phyloP scores from a whole-genome alignment of 2,329 filamentous ascomycete species.

The Tolypocladium capitatum region DNA sequence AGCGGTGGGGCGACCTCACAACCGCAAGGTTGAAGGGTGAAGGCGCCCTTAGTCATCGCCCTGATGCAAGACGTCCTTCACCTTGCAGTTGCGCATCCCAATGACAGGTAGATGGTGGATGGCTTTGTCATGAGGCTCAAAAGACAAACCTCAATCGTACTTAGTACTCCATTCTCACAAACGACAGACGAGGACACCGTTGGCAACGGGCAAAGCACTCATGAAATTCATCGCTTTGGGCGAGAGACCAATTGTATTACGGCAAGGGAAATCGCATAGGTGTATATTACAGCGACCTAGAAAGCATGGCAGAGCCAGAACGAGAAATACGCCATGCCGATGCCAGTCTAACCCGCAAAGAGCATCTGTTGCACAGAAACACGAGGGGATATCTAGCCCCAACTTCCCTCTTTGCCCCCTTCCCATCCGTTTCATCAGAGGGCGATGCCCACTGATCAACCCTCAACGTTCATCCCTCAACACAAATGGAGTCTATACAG shows the following conservation, averaged over 20 bases:
- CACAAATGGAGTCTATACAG: constrained; percentile 27
- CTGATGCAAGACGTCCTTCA: not conserved
- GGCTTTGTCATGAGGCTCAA: not conserved
- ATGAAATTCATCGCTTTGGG: too few species aligned
- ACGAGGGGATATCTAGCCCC: constrained; percentile 23
- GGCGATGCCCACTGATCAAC: constrained; percentile 22
- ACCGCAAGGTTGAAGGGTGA: not conserved
- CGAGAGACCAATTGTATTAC: constrained; percentile 4
- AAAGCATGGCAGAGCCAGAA: constrained; percentile 32
- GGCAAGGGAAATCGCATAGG: constrained; percentile 41
- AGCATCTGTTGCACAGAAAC: constrained; percentile 27
- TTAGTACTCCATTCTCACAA: too few species aligned
- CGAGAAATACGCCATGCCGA: constrained; percentile 33
- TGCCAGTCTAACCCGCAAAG: constrained; percentile 35
- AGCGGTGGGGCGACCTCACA: not conserved
- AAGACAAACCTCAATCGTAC: too few species aligned
- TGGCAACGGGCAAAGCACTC: too few species aligned
- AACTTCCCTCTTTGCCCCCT: constrained; percentile 32
- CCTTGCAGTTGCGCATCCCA: too few species aligned
- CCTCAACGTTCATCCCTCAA: constrained; percentile 16
- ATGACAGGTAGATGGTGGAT: too few species aligned
- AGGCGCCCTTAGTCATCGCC: not conserved
- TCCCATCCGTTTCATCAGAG: constrained; percentile 29
- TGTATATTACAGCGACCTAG: constrained; percentile 50
- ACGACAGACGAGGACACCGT: too few species aligned